These are phyloP conservation scores for Amniculicola lignicola DNA, from an alignment of 495 filamentous ascomycete species.

Conservation along the genomic window DNA sequence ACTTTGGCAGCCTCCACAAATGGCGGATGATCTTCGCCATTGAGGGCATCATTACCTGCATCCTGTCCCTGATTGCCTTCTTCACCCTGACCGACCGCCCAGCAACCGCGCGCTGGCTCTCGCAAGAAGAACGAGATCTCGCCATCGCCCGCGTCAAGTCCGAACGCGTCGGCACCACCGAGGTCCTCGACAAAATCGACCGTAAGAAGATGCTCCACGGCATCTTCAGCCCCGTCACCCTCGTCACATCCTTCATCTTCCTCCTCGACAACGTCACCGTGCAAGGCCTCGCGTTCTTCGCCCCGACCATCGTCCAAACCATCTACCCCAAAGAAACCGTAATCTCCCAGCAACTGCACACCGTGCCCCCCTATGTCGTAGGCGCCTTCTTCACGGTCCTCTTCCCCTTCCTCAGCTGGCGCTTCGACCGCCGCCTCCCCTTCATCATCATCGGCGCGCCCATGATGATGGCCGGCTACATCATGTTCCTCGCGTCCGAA, in stretches of 20 bases:
- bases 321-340: slow-evolving; percentile 57
- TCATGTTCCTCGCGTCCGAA: slow-evolving; percentile 63
- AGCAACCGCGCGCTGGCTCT: slow-evolving; percentile 33
- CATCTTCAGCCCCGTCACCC: slow-evolving; percentile 52
- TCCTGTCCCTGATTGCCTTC: slow-evolving; percentile 32
- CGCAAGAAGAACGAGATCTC: slow-evolving; percentile 36
- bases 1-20: slow-evolving; percentile 44
- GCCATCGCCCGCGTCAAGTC: slow-evolving; percentile 50
- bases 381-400: slow-evolving; percentile 64
- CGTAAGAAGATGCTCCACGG: slow-evolving; percentile 46
- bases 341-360: slow-evolving; percentile 64
- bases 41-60: slow-evolving; percentile 37
- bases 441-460: slow-evolving; percentile 50
- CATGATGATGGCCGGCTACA: slow-evolving; percentile 65
- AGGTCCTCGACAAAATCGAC: slow-evolving; percentile 55
- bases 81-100: slow-evolving; percentile 36
- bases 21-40: slow-evolving; percentile 41
- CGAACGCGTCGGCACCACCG: slow-evolving; percentile 63
- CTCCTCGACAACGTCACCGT: slow-evolving; percentile 57
- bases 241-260: slow-evolving; percentile 50
- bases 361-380: slow-evolving; percentile 69
- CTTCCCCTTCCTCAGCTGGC: slow-evolving; percentile 60
- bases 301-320: slow-evolving; percentile 65
- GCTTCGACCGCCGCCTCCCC: slow-evolving; percentile 51
- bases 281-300: slow-evolving; percentile 63